Conservation (phyloP, 805 yeast genomes). For the Candida pini region DNA sequence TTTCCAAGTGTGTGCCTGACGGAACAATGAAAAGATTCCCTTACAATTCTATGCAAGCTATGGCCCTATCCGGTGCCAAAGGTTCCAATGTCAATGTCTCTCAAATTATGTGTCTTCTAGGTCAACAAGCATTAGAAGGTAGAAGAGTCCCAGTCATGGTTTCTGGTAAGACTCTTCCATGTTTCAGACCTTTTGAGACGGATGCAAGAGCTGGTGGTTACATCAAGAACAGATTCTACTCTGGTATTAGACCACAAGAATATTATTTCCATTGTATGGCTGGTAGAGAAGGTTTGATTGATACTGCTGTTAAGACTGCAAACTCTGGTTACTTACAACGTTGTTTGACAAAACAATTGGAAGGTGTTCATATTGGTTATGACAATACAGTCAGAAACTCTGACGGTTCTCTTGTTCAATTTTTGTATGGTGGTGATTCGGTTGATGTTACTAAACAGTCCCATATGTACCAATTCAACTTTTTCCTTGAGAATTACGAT, state of each 20-base stretch:
- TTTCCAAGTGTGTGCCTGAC: conserved; percentile 87
- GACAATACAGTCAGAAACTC: conserved; percentile 95
- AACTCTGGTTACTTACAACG: conserved; percentile 98
- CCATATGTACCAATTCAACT: conserved; percentile 86
- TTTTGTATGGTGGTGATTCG: conserved; percentile 96
- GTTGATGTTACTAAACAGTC: conserved; percentile 92
- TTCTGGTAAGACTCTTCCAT: conserved; percentile 93
- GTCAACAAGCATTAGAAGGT: conserved; percentile 99
- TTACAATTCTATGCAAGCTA: conserved; percentile 93
- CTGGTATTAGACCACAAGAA: conserved; percentile 97
- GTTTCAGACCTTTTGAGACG: conserved; percentile 94
- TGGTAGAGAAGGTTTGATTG: conserved; percentile 99
- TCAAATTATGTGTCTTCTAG: conserved; percentile 98
- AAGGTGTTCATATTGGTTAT: conserved; percentile 91
- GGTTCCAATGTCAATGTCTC: conserved; percentile 98
- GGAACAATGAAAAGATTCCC: conserved; percentile 97
- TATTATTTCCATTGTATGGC: conserved; percentile 99
- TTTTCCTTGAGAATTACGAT: conserved; percentile 88
- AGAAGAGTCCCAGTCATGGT: conserved; percentile 99
- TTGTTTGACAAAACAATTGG: conserved; percentile 95
- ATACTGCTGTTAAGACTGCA: conserved; percentile 98
- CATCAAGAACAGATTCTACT: conserved; percentile 92
- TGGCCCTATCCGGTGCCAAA: conserved; percentile 99
- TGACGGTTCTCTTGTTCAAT: conserved; percentile 90
- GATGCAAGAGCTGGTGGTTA: conserved; percentile 99